Percentiles rank a stretch among this genome's conserved stretches.
Conservation (phyloP, 2,329 filamentous ascomycete genomes). For the Didymellaceae sp. region DNA sequence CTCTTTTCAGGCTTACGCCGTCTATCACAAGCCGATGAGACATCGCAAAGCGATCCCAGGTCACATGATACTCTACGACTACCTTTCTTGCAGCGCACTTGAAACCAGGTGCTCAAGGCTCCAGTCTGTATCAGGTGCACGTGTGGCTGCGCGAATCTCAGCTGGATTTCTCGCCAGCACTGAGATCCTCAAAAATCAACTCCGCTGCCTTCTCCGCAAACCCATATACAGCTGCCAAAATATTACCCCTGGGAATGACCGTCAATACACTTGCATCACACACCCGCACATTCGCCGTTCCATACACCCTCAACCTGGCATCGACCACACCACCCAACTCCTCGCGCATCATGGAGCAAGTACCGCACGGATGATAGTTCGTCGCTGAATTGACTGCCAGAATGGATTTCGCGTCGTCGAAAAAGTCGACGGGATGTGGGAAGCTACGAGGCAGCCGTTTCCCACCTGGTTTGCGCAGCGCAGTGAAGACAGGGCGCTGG, state of each 20-base stretch:
- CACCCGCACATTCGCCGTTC: constrained; percentile 35
- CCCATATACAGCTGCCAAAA: constrained; percentile 34
- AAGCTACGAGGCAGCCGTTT: constrained; percentile 23
- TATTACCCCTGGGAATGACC: constrained; percentile 28
- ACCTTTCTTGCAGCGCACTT: too few relatives aligned
- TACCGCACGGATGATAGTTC: constrained; percentile 41
- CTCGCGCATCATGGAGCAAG: constrained; percentile 42
- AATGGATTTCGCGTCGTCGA: constrained; percentile 26
- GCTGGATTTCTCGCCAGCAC: too few relatives aligned
- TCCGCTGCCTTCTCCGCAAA: constrained; percentile 35
- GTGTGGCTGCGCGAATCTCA: too few relatives aligned
- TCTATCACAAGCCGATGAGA: too few relatives aligned
- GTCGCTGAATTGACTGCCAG: constrained; percentile 22
- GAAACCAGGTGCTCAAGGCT: too few relatives aligned
- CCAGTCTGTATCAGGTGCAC: too few relatives aligned
- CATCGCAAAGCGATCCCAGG: too few relatives aligned
- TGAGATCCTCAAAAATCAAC: too few relatives aligned
- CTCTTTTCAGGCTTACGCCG: too few relatives aligned
- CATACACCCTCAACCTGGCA: constrained; percentile 35
- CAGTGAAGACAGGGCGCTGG: constrained; percentile 17
- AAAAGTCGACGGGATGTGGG: constrained; percentile 13
- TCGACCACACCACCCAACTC: constrained; percentile 44
- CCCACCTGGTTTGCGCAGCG: constrained; percentile 16
- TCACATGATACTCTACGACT: too few relatives aligned
- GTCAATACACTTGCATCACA: constrained; percentile 40